Percentiles rank a stretch among this genome's conserved stretches.
phyloP scores from a whole-genome alignment of 371 early-diverging fungal species.

The Mucor irregularis region DNA sequence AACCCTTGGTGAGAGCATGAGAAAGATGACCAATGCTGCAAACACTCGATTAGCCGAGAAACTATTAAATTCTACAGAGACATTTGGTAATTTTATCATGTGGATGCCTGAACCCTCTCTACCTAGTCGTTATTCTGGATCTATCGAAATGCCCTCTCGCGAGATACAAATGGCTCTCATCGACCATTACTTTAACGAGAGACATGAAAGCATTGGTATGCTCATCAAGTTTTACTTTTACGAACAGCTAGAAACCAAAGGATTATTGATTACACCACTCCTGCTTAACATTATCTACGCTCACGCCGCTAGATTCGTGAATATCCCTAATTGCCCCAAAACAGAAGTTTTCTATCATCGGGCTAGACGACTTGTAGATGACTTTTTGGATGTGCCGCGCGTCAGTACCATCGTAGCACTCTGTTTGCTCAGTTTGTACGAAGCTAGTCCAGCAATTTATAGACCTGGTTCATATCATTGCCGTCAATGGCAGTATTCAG shows the following conservation, averaged over 20 bases:
- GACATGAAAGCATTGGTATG: constrained; percentile 12
- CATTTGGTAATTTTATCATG: constrained; percentile 20
- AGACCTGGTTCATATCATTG: constrained; percentile 16
- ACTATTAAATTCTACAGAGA: constrained; percentile 11
- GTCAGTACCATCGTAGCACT: constrained; percentile 29
- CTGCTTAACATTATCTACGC: constrained; percentile 28
- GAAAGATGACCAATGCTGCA: constrained; percentile 7
- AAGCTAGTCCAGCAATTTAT: constrained; percentile 17
- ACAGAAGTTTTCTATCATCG: constrained; percentile 22
- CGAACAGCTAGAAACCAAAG: constrained; percentile 21
- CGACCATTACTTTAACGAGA: constrained; percentile 27
- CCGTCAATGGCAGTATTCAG: constrained; percentile 31
- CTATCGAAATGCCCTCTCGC: constrained; percentile 38
- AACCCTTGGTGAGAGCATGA: constrained; percentile 11
- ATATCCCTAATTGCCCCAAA: constrained; percentile 12
- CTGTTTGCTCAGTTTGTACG: constrained; percentile 24
- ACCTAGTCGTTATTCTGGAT: constrained; percentile 29
- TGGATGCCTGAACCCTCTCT: constrained; percentile 31
- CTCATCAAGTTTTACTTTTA: constrained; percentile 20
- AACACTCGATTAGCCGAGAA: constrained; percentile 5
- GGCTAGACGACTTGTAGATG: constrained; percentile 23
- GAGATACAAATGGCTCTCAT: constrained; percentile 34
- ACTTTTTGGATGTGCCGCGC: constrained; percentile 29
- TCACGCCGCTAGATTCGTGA: constrained; percentile 16
- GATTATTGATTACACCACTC: constrained; percentile 25